Conservation (phyloP, 106 monocot genomes). For the Dendrobium nobile region DNA sequence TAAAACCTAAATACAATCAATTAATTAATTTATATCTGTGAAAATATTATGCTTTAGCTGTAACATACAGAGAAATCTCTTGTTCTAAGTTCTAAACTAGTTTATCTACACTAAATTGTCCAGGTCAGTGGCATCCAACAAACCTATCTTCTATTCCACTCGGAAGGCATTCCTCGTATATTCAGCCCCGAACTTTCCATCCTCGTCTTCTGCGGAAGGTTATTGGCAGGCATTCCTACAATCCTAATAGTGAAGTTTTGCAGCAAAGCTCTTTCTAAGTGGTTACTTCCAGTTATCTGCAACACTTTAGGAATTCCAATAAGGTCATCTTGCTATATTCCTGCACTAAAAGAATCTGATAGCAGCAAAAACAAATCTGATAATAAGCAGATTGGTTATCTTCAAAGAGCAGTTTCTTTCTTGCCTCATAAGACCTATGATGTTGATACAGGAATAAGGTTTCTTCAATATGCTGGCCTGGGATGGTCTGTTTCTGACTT, state of each 20-base stretch:
- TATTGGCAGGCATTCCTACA: constrained; percentile 67
- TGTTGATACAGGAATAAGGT: constrained; percentile 81
- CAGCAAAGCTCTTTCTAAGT: constrained; percentile 83
- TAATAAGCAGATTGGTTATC: constrained; percentile 30
- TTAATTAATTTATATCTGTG: too few relatives aligned
- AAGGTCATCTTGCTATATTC: constrained; percentile 72
- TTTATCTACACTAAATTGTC: background rate
- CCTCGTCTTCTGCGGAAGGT: constrained; percentile 37
- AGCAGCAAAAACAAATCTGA: constrained; percentile 28
- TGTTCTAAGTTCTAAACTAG: background rate
- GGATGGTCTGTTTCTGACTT: constrained; percentile 84
- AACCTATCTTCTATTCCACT: constrained; percentile 48
- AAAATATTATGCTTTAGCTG: too few relatives aligned
- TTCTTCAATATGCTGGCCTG: constrained; percentile 80
- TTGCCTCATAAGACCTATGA: constrained; percentile 52
- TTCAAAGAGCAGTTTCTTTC: constrained; percentile 42
- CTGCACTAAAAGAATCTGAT: constrained; percentile 45
- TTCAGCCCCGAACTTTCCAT: constrained; percentile 39
- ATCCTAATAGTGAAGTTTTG: constrained; percentile 86
- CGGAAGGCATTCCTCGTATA: constrained; percentile 34
- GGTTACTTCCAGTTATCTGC: constrained; percentile 76
- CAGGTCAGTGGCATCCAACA: constrained; percentile 77
- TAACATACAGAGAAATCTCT: too few relatives aligned
- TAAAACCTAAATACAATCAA: too few relatives aligned
- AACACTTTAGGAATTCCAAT: constrained; percentile 67